Percentiles rank a stretch among this genome's conserved stretches.
These are phyloP conservation scores for Musa itinerans DNA, from an alignment of 176 grass and related monocot genomes.

Conservation along the genomic window DNA sequence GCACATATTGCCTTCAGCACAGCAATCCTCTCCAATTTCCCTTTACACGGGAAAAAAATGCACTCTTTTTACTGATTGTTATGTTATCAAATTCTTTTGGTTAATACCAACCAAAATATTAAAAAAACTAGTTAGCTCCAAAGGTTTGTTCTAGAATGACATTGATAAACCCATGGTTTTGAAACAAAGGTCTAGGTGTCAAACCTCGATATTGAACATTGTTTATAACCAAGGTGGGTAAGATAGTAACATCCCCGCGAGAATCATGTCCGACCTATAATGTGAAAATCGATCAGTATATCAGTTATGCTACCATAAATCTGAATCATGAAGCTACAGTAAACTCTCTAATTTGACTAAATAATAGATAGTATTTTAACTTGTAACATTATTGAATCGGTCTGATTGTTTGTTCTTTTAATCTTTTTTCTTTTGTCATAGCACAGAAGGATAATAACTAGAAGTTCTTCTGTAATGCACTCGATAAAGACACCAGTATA, in stretches of 20 bases:
- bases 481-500: too few species aligned
- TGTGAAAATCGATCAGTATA: background rate
- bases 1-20: constrained; percentile 91
- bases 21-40: constrained; percentile 54
- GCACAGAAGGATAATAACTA: background rate
- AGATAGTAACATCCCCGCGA: constrained; percentile 77
- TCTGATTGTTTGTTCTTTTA: background rate
- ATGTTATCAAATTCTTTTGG: background rate
- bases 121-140: background rate
- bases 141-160: too few species aligned
- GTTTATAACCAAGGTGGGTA: constrained; percentile 89
- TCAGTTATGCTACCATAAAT: background rate
- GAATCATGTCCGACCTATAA: constrained; percentile 51
- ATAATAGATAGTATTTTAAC: too few species aligned
- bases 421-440: background rate
- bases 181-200: background rate
- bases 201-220: constrained; percentile 82
- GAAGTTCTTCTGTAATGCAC: too few species aligned
- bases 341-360: background rate
- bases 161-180: too few species aligned
- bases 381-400: too few species aligned
- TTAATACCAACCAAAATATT: background rate
- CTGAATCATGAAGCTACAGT: background rate
- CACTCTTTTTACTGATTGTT: background rate
- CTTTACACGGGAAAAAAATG: constrained; percentile 11